Percentiles rank a stretch among this genome's conserved stretches.
Evolutionary conservation across 108 stramenopile species (phyloP).

Genomic region (Cyclotella choctawhatcheeana): DNA sequence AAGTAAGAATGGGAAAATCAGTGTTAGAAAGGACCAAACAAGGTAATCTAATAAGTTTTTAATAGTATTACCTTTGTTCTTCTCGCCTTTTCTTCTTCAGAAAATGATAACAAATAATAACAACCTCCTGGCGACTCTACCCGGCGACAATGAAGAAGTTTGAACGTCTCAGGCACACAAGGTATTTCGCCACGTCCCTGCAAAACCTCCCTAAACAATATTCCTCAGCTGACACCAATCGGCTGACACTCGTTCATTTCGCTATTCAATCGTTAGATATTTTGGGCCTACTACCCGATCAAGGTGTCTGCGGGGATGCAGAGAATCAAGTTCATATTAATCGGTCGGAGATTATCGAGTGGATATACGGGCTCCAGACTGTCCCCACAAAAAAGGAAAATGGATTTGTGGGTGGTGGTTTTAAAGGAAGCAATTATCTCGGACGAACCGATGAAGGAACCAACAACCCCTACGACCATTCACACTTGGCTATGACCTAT

Average conservation of each 20-base stretch:
- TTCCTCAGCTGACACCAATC: constrained; percentile 68
- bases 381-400: constrained; percentile 15
- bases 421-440: constrained; percentile 66
- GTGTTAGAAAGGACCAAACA: too few relatives aligned
- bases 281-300: constrained; percentile 53
- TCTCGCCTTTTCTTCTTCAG: too few relatives aligned
- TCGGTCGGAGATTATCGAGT: constrained; percentile 59
- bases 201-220: constrained; percentile 58
- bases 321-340: constrained; percentile 37
- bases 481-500: constrained; percentile 87
- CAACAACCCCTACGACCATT: constrained; percentile 57
- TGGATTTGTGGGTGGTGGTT: constrained; percentile 42
- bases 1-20: too few relatives aligned
- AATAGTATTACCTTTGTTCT: too few relatives aligned
- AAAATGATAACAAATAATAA: too few relatives aligned
- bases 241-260: constrained; percentile 79
- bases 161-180: constrained; percentile 62
- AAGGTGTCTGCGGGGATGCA: constrained; percentile 20
- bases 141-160: constrained; percentile 48
- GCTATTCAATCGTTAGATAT: constrained; percentile 73
- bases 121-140: too few relatives aligned
- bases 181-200: constrained; percentile 64
- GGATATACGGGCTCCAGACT: constrained; percentile 62
- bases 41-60: too few relatives aligned
- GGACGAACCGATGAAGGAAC: constrained; percentile 25